Evolutionary conservation across 805 yeast species (phyloP), one percentile per base, ranked within the genome.

Genomic region (Ogataea kodamae): DNA sequence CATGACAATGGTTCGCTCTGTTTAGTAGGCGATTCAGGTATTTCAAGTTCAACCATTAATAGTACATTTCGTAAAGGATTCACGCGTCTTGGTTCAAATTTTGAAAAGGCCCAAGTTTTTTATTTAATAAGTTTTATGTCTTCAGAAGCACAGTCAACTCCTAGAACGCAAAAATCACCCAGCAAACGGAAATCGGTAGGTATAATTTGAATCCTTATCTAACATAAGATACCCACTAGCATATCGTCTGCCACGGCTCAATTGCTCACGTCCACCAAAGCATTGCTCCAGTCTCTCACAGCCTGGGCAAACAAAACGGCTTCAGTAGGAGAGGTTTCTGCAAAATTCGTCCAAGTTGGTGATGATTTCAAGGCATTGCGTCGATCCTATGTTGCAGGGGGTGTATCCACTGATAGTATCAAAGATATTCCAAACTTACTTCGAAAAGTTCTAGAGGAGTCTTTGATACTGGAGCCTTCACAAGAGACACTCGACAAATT

Each of bases 291-390:
- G 49, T 72, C 85, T 11, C 64, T 92, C 32, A 86, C 94, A 0
- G 85, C 78, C 41, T 92, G 99, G 99, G 89, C 97, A 1, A 70
- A 76, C 41, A 76, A 75, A 14, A 69, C 73, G n/a, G 88, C 86
- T 5, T 71, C 80, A 15, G 97, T 89, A 28, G 74, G 75, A 36
- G 85, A 76, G 43, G 97, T 92, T 3, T 86, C 96, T 2, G 86
- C 88, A 49, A 83, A 88, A 3, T 92, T 87, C 56, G 98, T 92
- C 10, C 81, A 77, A 45, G 70, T 92, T 18, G 98, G 98, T 1
- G 92, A 89, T 52, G 97, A 90, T 58, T 92, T 88, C 67, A 79
- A 90, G 47, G 76, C 84, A 3, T 85, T 94, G 1, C 78, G 89
- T 14, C 72, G 86, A 40, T 84, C 94, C 3, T 89, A 90, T 55